Evolutionary conservation across 2,329 filamentous ascomycete species (phyloP).

Genomic region (Aureobasidium sp.): DNA sequence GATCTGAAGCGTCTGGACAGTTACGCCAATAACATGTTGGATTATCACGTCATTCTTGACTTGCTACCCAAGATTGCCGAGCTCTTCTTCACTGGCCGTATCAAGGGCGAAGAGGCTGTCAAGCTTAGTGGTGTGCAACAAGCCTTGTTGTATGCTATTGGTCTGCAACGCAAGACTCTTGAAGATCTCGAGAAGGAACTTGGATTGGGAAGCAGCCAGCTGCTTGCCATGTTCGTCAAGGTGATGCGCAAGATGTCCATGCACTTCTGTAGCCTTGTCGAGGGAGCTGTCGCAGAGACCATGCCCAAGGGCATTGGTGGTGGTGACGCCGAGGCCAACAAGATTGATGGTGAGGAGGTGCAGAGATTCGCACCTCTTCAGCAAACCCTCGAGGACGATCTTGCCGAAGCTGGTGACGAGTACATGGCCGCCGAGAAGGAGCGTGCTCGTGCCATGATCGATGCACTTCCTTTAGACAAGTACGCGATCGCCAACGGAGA

Average conservation of each 20-base stretch:
- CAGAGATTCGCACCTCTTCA: constrained; percentile 61
- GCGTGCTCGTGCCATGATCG: constrained; percentile 81
- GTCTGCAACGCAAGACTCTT: constrained; percentile 82
- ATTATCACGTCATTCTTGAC: constrained; percentile 95
- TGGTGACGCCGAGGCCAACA: constrained; percentile 50
- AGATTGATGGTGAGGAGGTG: constrained; percentile 47
- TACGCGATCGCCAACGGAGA: constrained; percentile 41
- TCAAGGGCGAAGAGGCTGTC: constrained; percentile 46
- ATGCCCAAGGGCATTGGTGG: constrained; percentile 42
- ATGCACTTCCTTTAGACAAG: constrained; percentile 81
- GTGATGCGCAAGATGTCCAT: constrained; percentile 78
- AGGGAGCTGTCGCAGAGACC: constrained; percentile 51
- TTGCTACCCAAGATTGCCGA: constrained; percentile 74
- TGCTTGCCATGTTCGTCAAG: constrained; percentile 96
- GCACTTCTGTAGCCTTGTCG: constrained; percentile 67
- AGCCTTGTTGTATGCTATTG: constrained; percentile 79
- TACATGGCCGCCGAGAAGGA: constrained; percentile 61
- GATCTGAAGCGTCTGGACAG: constrained; percentile 92
- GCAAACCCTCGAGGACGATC: constrained; percentile 66
- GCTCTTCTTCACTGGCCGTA: constrained; percentile 75
- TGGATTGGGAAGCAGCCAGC: constrained; percentile 62
- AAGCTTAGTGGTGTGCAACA: constrained; percentile 76
- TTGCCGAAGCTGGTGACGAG: constrained; percentile 75
- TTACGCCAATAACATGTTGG: constrained; percentile 93
- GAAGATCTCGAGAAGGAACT: constrained; percentile 74